Conservation (phyloP, 2,329 filamentous ascomycete species). For the Alternaria postmessia region DNA sequence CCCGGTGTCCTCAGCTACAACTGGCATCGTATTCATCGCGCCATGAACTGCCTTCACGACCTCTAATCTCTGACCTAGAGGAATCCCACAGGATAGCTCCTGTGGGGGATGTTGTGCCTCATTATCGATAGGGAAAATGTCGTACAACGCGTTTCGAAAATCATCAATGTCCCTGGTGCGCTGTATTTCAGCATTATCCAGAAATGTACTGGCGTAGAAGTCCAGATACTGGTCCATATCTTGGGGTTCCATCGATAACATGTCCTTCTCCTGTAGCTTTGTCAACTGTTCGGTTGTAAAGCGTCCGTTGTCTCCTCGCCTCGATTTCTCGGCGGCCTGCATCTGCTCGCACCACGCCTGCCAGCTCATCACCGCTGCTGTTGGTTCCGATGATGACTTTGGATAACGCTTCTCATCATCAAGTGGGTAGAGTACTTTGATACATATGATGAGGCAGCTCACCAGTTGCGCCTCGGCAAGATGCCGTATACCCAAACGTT, state of each 20-base stretch:
- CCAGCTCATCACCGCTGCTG: constrained; percentile 75
- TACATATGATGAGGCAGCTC: constrained; percentile 74
- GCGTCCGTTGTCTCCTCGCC: constrained; percentile 9
- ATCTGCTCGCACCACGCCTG: constrained; percentile 63
- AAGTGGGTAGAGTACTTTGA: constrained; percentile 82
- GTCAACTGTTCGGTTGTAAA: constrained; percentile 55
- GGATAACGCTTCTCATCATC: constrained; percentile 64
- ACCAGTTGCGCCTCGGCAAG: constrained; percentile 76
- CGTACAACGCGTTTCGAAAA: constrained; percentile 52
- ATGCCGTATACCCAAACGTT: constrained; percentile 41
- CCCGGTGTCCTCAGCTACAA: constrained; percentile 47
- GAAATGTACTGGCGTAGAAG: constrained; percentile 74
- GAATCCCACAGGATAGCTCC: constrained; percentile 32
- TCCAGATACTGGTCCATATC: constrained; percentile 79
- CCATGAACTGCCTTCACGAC: constrained; percentile 56
- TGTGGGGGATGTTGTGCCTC: neutral
- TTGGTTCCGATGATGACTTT: constrained; percentile 62
- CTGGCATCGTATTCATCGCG: constrained; percentile 49
- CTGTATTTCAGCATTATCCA: constrained; percentile 55
- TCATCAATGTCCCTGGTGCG: constrained; percentile 48
- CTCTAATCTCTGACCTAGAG: constrained; percentile 40
- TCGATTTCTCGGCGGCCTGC: constrained; percentile 5
- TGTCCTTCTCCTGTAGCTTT: constrained; percentile 68
- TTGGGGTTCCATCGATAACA: constrained; percentile 66
- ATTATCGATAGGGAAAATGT: constrained; percentile 52